A percentile compares a stretch with the other conserved stretches of the same genome.
These are phyloP conservation scores for Xerocomellus dryophilus DNA, from an alignment of 768 basidiomycete species.

Conservation along the genomic window DNA sequence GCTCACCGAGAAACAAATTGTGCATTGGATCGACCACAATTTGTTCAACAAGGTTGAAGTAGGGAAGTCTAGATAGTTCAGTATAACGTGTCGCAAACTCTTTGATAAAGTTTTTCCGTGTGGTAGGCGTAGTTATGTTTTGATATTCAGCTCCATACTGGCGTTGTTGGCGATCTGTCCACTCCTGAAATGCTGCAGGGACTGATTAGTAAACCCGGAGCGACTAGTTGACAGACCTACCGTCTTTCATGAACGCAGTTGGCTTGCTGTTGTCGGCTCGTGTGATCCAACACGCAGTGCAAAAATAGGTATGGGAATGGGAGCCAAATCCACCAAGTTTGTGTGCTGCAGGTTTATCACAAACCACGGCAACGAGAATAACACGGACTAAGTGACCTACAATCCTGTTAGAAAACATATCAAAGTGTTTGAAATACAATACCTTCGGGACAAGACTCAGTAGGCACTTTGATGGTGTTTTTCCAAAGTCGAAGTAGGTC, in stretches of 20 bases:
- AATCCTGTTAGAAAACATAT: background rate
- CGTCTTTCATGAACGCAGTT: background rate
- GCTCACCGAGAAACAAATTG: background rate
- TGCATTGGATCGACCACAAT: background rate
- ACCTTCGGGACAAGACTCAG: background rate
- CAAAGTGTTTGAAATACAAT: too few relatives aligned
- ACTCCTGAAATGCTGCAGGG: too few relatives aligned
- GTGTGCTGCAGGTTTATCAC: background rate
- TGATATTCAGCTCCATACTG: too few relatives aligned
- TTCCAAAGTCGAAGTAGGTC: background rate
- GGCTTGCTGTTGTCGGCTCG: background rate
- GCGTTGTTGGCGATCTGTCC: too few relatives aligned
- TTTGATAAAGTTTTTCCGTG: background rate
- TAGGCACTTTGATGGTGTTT: background rate
- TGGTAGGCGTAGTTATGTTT: too few relatives aligned
- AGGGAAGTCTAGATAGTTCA: background rate
- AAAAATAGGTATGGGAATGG: background rate
- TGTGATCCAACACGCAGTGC: background rate
- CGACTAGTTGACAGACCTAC: background rate
- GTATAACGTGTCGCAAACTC: background rate
- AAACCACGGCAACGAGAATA: background rate
- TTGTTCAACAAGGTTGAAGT: background rate
- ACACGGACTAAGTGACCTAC: background rate
- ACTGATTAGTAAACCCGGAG: too few relatives aligned
- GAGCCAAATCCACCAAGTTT: background rate